A percentile compares a stretch with the other conserved stretches of the same genome.
Evolutionary conservation across 768 basidiomycete genomes (phyloP).

Genomic region (Russula earlei): DNA sequence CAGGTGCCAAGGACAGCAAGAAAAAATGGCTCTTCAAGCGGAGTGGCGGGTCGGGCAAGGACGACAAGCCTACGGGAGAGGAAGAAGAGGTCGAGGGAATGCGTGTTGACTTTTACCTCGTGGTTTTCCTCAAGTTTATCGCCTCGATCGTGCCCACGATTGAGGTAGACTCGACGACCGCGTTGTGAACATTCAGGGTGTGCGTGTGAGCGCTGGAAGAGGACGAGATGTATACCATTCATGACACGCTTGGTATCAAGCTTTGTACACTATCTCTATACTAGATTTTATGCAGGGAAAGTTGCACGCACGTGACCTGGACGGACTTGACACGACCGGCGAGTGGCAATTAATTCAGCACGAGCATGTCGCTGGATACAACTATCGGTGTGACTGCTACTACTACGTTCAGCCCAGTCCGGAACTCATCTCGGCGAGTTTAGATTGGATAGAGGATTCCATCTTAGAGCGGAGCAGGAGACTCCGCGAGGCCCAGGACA

Average conservation of each 20-base stretch:
- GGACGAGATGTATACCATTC: conserved; percentile 12
- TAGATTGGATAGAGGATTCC: conserved; percentile 97
- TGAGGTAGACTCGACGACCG: conserved; percentile 88
- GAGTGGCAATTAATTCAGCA: too few species aligned
- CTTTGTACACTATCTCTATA: conserved; percentile 15
- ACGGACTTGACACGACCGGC: too few species aligned
- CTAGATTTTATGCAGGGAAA: conserved; percentile 4
- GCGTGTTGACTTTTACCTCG: conserved; percentile 95
- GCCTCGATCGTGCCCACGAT: conserved; percentile 98
- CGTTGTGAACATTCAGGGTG: conserved; percentile 26
- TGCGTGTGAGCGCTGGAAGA: conserved; percentile 1
- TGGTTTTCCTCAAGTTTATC: conserved; percentile 99
- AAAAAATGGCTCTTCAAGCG: conserved; percentile 82
- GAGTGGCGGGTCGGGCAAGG: conserved; percentile 48
- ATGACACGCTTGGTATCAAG: conserved; percentile 8
- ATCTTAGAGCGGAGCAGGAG: conserved; percentile 79
- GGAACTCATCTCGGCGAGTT: not conserved
- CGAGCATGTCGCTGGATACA: conserved; percentile 4
- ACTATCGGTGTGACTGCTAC: conserved; percentile 2
- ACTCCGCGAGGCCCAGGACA: conserved; percentile 46
- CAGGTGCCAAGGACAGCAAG: conserved; percentile 37
- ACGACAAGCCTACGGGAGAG: conserved; percentile 37
- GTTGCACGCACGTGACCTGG: conserved; percentile 3
- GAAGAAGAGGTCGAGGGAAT: conserved; percentile 81
- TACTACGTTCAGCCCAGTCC: not conserved